These are phyloP conservation scores for Venturia nashicola DNA, from an alignment of 2,329 filamentous ascomycete species.

Conservation along the genomic window DNA sequence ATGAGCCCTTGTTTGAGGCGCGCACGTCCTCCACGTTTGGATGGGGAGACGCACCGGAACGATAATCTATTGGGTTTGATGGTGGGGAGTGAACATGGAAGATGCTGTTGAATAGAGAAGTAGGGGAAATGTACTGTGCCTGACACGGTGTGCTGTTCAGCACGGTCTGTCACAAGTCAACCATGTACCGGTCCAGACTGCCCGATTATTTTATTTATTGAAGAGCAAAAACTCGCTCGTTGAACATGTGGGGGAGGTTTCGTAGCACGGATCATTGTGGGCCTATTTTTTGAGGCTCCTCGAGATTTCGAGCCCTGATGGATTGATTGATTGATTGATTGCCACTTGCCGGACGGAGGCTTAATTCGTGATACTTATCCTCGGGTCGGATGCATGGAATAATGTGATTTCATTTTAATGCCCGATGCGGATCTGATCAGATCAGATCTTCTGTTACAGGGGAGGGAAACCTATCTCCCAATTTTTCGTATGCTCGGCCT, in stretches of 20 bases:
- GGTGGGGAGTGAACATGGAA: neutral
- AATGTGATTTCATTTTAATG: neutral
- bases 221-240: no score
- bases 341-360: neutral
- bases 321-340: neutral
- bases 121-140: no score
- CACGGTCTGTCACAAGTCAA: no score
- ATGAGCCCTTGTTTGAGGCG: neutral
- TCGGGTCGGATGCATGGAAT: neutral
- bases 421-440: no score
- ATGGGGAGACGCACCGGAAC: neutral
- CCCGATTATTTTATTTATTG: no score
- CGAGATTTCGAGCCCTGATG: neutral
- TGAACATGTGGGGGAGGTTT: no score
- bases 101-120: neutral
- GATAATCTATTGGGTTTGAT: neutral
- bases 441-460: neutral
- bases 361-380: neutral
- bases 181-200: no score
- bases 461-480: neutral
- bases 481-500: slow-evolving; percentile 16
- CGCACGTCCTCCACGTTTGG: neutral
- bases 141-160: no score
- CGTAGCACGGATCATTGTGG: no score
- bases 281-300: neutral